Evolutionary conservation across 2,329 filamentous ascomycete species (phyloP).

Genomic region (Podosphaera fusca): DNA sequence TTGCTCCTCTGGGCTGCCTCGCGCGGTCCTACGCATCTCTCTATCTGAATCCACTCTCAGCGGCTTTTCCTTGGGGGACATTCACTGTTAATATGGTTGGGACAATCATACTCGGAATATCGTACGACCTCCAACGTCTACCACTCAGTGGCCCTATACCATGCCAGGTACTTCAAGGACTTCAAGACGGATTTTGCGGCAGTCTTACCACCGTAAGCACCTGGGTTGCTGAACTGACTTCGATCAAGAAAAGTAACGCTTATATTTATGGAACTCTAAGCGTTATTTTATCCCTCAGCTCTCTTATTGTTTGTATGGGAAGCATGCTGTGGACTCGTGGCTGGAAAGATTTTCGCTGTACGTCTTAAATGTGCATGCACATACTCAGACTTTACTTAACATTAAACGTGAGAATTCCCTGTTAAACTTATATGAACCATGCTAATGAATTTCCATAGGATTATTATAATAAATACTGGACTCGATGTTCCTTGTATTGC

Average conservation of each 20-base stretch:
- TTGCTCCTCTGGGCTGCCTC: constrained; percentile 62
- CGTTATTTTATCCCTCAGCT: constrained; percentile 30
- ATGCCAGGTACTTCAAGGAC: constrained; percentile 44
- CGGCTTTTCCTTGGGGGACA: constrained; percentile 63
- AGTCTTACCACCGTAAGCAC: constrained; percentile 44
- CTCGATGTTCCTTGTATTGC: no score
- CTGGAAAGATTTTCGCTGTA: constrained; percentile 11
- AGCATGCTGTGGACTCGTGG: constrained; percentile 46
- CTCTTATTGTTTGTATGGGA: constrained; percentile 52
- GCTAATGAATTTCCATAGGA: no score
- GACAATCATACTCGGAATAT: constrained; percentile 49
- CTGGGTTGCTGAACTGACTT: constrained; percentile 37
- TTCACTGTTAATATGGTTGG: constrained; percentile 64
- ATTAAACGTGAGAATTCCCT: no score
- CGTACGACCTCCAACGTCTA: constrained; percentile 55
- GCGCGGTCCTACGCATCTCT: constrained; percentile 50
- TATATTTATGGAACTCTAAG: constrained; percentile 47
- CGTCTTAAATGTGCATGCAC: no score
- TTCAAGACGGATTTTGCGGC: constrained; percentile 46
- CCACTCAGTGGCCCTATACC: constrained; percentile 29
- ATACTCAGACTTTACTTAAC: no score
- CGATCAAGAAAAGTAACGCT: constrained; percentile 28
- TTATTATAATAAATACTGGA: no score
- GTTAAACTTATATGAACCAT: no score
- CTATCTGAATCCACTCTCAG: constrained; percentile 40